Base-by-base conservation (phyloP, 306 rosid species). In the Citrullus amarus region DNA sequence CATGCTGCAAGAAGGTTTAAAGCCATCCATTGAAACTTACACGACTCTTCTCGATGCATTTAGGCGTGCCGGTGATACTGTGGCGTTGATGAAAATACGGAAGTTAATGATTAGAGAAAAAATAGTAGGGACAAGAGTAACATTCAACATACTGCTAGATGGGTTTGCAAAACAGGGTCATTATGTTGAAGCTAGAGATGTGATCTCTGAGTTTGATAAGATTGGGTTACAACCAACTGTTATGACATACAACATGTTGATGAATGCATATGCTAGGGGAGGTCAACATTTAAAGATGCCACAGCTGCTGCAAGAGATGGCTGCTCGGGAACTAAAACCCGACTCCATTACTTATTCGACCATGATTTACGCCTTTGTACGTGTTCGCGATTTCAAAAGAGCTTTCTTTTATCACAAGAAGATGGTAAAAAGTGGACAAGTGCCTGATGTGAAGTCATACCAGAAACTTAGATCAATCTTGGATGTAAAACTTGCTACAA, bases 81-180 rank as follows among this genome's bases (percentile, higher is more conserved):
- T 84, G 69, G 86, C 81, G n/a, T 80, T 94, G 80, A 88, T 89
- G 96, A 88, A 85, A 70, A 84, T 94, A 78, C 92, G 98, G 98
- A 94, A 89, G 83, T 43, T 79, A 80, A 94, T 94, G 97, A 83
- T 78, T 60, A 82, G 80, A 1, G 87, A 89, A 78, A 92, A 92
- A 82, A 75, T 90, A 9, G 84, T 79, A 78, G 96, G 93, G 85
- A 92, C 92, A 6, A 82, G 66, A 39, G 84, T 90, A 18, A 92
- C 95, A 9, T 94, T 90, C 85, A 87, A 94, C 86, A 90, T 81
- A 76, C 92, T 94, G 76, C 78, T 92, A 1, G 97, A 94, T 76
- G 97, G 97, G 67, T 94, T 94, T 88, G 91, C 97, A 18, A 94
- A 94, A 81, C 95, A 92, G 82, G 98, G 98, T 77, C 92, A 75